Evolutionary conservation across 2,329 filamentous ascomycete species (phyloP).

Genomic region (Calycina herbarum): DNA sequence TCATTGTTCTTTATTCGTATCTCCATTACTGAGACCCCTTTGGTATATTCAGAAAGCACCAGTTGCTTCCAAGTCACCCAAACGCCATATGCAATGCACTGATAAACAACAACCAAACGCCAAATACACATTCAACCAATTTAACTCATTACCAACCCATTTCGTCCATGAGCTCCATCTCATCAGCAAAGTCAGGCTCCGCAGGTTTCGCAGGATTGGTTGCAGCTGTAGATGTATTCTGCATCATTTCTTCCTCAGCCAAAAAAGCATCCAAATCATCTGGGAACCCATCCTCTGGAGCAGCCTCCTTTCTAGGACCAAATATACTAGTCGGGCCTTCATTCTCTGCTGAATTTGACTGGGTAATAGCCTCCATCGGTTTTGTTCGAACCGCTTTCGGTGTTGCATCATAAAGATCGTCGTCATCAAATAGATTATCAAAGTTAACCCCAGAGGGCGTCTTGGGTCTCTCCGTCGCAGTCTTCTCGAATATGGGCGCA

Average conservation of each 20-base stretch:
- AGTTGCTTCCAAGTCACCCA: neutral
- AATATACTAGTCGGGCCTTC: slow-evolving; percentile 28
- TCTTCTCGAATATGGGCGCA: slow-evolving; percentile 42
- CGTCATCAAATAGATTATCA: slow-evolving; percentile 12
- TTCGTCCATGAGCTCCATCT: slow-evolving; percentile 41
- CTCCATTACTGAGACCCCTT: neutral
- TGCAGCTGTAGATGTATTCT: slow-evolving; percentile 21
- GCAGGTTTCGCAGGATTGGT: slow-evolving; percentile 22
- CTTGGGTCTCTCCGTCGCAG: slow-evolving; percentile 29
- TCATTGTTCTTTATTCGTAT: neutral
- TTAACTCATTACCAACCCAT: slow-evolving; percentile 1
- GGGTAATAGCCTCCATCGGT: slow-evolving; percentile 25
- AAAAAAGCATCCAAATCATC: slow-evolving; percentile 37
- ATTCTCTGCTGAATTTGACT: slow-evolving; percentile 28
- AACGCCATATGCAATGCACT: slow-evolving; percentile 4
- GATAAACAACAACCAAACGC: neutral
- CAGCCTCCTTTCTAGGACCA: slow-evolving; percentile 24
- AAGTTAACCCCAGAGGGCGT: slow-evolving; percentile 28
- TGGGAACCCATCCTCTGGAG: slow-evolving; percentile 40
- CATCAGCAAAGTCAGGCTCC: slow-evolving; percentile 47
- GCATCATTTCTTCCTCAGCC: slow-evolving; percentile 34
- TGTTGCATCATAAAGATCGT: slow-evolving; percentile 54
- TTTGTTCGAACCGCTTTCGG: slow-evolving; percentile 37
- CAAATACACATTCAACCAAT: neutral
- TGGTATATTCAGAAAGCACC: neutral